Evolutionary conservation across 352 stramenopile genomes (phyloP).

Genomic region (Pythium vanterpoolii): DNA sequence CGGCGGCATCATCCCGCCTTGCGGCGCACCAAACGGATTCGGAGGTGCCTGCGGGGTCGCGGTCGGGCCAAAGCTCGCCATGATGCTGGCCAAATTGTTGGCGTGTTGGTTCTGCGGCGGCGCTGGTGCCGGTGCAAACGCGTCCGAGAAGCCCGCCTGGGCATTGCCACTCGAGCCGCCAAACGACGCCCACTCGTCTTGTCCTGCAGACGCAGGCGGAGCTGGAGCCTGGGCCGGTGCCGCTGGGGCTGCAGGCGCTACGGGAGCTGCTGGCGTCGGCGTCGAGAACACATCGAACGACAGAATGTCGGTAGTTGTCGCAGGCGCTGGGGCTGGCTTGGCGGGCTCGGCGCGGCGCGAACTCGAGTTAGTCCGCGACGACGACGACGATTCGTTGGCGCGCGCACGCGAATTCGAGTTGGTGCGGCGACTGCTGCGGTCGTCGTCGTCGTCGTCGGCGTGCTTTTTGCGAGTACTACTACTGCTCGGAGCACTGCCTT

Average conservation of each 20-base stretch:
- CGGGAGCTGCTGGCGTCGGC: slow-evolving; percentile 22
- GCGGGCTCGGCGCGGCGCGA: slow-evolving; percentile 33
- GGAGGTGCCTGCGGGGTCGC: slow-evolving; percentile 23
- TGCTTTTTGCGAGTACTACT: slow-evolving; percentile 36
- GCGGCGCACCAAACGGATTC: slow-evolving; percentile 36
- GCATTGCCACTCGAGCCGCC: slow-evolving; percentile 45
- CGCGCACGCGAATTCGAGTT: slow-evolving; percentile 38
- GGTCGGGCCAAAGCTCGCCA: slow-evolving; percentile 70
- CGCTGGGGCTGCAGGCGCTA: slow-evolving; percentile 8
- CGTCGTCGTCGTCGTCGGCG: slow-evolving; percentile 33
- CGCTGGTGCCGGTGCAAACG: slow-evolving; percentile 37
- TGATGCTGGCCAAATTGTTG: slow-evolving; percentile 86
- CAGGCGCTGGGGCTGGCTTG: slow-evolving; percentile 17
- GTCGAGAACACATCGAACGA: slow-evolving; percentile 67
- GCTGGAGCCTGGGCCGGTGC: slow-evolving; percentile 13
- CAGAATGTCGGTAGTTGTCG: slow-evolving; percentile 57
- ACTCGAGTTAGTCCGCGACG: slow-evolving; percentile 23
- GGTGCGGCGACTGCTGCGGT: slow-evolving; percentile 29
- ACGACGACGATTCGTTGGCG: slow-evolving; percentile 2
- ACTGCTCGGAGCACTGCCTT: slow-evolving; percentile 3
- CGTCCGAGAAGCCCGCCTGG: slow-evolving; percentile 29
- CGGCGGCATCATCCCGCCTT: slow-evolving; percentile 36
- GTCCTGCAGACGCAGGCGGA: slow-evolving; percentile 27
- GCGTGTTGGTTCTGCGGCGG: slow-evolving; percentile 44
- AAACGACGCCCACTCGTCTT: slow-evolving; percentile 80